Evolutionary conservation across 495 filamentous ascomycete genomes (phyloP), one percentile per base, ranked within the genome.

Genomic region (Xylaria acuta): DNA sequence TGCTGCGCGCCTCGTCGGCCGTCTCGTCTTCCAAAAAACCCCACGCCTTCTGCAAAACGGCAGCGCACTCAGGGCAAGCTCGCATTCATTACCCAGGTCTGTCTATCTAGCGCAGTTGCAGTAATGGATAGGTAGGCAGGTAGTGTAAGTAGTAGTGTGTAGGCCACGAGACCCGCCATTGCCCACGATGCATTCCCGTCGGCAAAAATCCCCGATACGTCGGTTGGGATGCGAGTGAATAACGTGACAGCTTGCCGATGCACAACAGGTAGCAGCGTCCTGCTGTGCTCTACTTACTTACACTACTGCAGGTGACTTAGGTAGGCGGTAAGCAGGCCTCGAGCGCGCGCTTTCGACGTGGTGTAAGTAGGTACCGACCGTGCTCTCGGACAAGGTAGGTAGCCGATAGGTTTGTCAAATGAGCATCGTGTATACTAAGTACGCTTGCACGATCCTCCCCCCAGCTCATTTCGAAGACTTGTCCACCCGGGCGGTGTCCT

Each of bases 201-300:
- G 34, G 47, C 18, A 60, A 38, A 67, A 22, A n/a, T 41, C n/a
- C 47, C 65, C 65, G 47, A 27, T 25, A 30, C 65, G 47, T 30
- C 9, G 11, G 65, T 53, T 34, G 60, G 14, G 36, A 20, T 11
- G 20, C 30, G 27, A 36, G 53, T 34, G 16, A 60, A 34, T 69
- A 60, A 69, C 53, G 53, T 68, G 65, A 68, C 65, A 68, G 36
- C 49, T 58, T 22, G 27, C 30, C 49, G 9, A 54, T 68, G 65
- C 65, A 34, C 22, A 41, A 41, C 49, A 68, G 41, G 36, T 30
- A 65, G 41, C 25, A 65, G 41, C 25, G 43, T 40, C 0, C n/a
- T 32, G 5, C 40, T 30, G 22, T n/a, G 27, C 41, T 25, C 7
- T 59, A 16, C 22, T n/a, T n/a, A n/a, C n/a, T 56, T 20, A 34